Evolutionary conservation across 108 stramenopile genomes (phyloP).

Genomic region (Skeletonema potamos): DNA sequence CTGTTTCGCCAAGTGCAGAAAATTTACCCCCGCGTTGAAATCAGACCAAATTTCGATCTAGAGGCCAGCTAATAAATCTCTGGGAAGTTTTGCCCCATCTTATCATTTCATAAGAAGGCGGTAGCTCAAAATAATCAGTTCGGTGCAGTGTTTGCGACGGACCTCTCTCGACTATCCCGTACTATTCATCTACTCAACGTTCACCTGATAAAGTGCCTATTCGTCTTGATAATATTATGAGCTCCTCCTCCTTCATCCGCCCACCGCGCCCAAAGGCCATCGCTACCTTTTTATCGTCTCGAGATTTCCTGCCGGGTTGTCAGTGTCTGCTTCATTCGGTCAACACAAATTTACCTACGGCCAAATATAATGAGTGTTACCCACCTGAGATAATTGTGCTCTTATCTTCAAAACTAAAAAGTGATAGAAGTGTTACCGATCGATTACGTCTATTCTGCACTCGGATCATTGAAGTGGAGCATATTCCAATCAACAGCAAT

Average conservation of each 20-base stretch:
- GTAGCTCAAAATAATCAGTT: too few species aligned
- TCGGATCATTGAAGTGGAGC: slow-evolving; percentile 40
- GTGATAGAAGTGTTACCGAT: slow-evolving; percentile 8
- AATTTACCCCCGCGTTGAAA: too few species aligned
- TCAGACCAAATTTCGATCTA: too few species aligned
- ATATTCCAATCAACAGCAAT: slow-evolving; percentile 23
- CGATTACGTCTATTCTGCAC: slow-evolving; percentile 36
- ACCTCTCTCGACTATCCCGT: too few species aligned
- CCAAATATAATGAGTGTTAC: slow-evolving; percentile 19
- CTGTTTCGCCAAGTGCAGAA: too few species aligned
- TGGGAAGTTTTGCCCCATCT: too few species aligned
- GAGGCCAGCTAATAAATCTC: too few species aligned
- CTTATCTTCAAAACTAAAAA: slow-evolving; percentile 49
- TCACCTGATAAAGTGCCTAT: too few species aligned
- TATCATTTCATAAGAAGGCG: too few species aligned
- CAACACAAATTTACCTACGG: slow-evolving; percentile 23
- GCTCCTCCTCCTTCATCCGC: not conserved
- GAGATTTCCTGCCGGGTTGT: slow-evolving; percentile 72
- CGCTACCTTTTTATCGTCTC: slow-evolving; percentile 69
- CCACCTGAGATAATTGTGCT: slow-evolving; percentile 60
- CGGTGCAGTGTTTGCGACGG: too few species aligned
- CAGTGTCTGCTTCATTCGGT: slow-evolving; percentile 76
- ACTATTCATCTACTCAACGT: too few species aligned
- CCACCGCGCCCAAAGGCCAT: slow-evolving; percentile 69
- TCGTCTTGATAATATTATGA: not conserved